These are phyloP conservation scores for Pulveroboletus sp. DNA, from an alignment of 768 basidiomycete genomes.

Conservation along the genomic window DNA sequence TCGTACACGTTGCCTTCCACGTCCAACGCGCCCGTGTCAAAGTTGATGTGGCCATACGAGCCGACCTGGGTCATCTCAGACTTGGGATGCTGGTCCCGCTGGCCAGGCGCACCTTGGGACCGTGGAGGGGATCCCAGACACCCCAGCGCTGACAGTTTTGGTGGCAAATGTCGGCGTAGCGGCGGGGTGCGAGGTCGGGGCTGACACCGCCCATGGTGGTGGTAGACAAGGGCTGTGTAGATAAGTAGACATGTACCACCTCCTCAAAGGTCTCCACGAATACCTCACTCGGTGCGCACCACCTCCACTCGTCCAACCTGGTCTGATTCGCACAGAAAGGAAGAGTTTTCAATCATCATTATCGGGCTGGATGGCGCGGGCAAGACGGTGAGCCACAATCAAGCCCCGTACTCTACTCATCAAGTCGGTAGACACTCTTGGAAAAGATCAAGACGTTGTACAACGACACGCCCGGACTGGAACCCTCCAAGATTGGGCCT, in stretches of 20 bases:
- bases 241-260: constrained; percentile 92
- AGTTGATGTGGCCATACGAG: constrained; percentile 29
- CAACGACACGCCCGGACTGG: constrained; percentile 81
- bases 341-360: constrained; percentile 93
- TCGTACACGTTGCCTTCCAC: constrained; percentile 27
- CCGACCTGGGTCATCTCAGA: constrained; percentile 20
- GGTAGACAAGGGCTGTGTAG: neutral
- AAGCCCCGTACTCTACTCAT: no score
- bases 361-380: constrained; percentile 92
- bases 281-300: constrained; percentile 71
- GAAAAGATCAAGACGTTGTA: constrained; percentile 95
- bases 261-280: constrained; percentile 89
- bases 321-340: constrained; percentile 50
- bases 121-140: constrained; percentile 5
- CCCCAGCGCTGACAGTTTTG: constrained; percentile 4
- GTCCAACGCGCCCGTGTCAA: constrained; percentile 25
- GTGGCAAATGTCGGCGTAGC: constrained; percentile 8
- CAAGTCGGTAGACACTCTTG: constrained; percentile 70
- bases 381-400: constrained; percentile 80
- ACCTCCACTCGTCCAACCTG: neutral
- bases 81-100: no score
- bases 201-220: neutral
- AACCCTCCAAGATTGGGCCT: constrained; percentile 91
- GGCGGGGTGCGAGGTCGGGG: constrained; percentile 3
- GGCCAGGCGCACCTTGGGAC: constrained; percentile 5